Conservation (phyloP, 2,329 filamentous ascomycete species). For the Fusarium drepaniforme region DNA sequence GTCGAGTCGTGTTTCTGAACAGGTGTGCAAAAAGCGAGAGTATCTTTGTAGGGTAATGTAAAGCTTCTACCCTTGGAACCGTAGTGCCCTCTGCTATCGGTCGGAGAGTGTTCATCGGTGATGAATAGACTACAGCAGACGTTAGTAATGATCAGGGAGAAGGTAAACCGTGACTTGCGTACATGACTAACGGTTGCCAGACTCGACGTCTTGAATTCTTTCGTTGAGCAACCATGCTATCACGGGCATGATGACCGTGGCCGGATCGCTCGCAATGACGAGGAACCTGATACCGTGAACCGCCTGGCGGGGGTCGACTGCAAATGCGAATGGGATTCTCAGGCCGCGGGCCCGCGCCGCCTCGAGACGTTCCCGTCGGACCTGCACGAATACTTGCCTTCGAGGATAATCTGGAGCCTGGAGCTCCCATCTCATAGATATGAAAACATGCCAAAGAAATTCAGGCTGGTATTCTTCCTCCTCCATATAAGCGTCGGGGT, state of each 20-base stretch:
- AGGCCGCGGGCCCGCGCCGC: background rate
- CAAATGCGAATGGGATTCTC: background rate
- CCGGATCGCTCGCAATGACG: background rate
- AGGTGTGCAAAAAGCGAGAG: background rate
- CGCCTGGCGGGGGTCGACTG: background rate
- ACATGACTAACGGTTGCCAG: background rate
- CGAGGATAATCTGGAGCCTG: background rate
- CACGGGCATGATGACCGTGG: background rate
- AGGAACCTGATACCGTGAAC: background rate
- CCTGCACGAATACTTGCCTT: accelerated
- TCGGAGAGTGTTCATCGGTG: background rate
- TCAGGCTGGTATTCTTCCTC: background rate
- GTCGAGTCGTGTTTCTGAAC: too few species aligned
- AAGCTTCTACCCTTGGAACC: background rate
- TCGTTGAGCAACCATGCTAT: background rate
- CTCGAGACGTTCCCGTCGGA: background rate
- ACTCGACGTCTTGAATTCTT: background rate
- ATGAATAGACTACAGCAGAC: background rate
- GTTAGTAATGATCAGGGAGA: background rate
- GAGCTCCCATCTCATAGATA: background rate
- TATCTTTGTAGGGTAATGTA: background rate
- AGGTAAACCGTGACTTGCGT: background rate
- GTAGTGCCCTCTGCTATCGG: background rate
- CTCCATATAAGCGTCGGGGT: background rate
- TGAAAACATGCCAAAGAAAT: background rate